phyloP scores from a whole-genome alignment of 768 basidiomycete genomes.

The Pulveroboletus sp. region DNA sequence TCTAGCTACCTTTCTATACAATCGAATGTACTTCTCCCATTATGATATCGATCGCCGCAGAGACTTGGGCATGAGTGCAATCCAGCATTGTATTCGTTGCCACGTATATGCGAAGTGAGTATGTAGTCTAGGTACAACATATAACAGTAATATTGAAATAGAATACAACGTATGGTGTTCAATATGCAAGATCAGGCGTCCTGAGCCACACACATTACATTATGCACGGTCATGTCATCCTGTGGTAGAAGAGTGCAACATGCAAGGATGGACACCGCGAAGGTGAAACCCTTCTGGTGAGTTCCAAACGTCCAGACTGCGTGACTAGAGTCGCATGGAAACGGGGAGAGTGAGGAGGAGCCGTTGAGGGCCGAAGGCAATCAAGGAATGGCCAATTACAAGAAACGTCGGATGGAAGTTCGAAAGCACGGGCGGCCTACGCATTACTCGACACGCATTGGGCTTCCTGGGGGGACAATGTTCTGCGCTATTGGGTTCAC shows the following conservation, averaged over 20 bases:
- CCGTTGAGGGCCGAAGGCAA: not conserved
- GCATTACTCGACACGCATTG: constrained; percentile 29
- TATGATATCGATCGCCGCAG: no score
- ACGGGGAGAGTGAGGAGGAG: not conserved
- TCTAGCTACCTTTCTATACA: not conserved
- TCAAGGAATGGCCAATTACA: not conserved
- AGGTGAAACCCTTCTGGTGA: not conserved
- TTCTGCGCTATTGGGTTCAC: constrained; percentile 35
- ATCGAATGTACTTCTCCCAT: not conserved
- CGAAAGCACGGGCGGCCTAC: no score
- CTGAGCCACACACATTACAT: constrained; percentile 14
- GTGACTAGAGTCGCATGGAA: not conserved
- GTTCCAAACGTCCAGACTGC: not conserved
- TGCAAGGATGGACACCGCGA: constrained; percentile 14
- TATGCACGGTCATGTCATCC: constrained; percentile 6
- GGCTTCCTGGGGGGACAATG: constrained; percentile 26
- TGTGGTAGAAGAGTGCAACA: constrained; percentile 6
- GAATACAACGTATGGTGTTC: constrained; percentile 17
- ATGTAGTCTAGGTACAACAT: constrained; percentile 11
- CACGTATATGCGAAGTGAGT: not conserved
- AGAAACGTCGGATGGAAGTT: not conserved
- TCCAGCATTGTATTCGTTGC: not conserved
- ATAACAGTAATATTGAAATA: constrained; percentile 15
- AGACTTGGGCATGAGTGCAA: not conserved
- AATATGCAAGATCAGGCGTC: constrained; percentile 10